Base-by-base conservation (phyloP, 352 stramenopile genomes). In the Aphanomyces euteiches region DNA sequence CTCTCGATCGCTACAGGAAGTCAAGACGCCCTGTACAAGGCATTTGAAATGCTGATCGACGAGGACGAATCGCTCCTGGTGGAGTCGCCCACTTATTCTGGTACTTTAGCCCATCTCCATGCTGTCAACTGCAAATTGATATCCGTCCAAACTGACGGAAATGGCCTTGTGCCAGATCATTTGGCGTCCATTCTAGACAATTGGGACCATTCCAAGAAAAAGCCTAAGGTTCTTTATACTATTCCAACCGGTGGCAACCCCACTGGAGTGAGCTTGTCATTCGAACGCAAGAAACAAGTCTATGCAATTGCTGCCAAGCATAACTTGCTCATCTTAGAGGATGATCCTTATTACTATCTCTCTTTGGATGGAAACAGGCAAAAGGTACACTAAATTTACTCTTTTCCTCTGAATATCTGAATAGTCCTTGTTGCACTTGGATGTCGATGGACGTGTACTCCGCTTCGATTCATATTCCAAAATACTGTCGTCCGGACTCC, bases 281-380 rank as follows among this genome's bases (percentile, higher is more conserved):
- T 75, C 47, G 74, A 76, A 38, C 65, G 80, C 58, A 76, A 79
- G 39, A 21, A 72, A 7, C 65, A 74, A 21, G 69, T 88, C 12
- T 88, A 88, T 56, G 47, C 71, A 10, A 57, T 87, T 34, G 72
- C 73, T 6, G 59, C 50, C 28, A 60, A 83, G 54, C 73, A 87
- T 60, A 78, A 84, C 61, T 48, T 86, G 12, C 60, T 88, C 17
- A 78, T 88, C 34, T 58, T 88, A 12, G 80, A 88, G 66, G 80
- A 88, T 72, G 80, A 88, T 56, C 80, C 80, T 12, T 88, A 88
- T 68, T 88, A 84, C 59, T 88, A 74, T 61, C 66, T 88, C 15
- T 63, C 85, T 28, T 78, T 78, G 41, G 47, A 64, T 47, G 72
- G 48, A 80, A 39, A 54, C 41, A 57, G 60, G 41, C 63, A 57